These are phyloP conservation scores for Onygenales sp. DNA, from an alignment of 2,329 filamentous ascomycete species.

Conservation along the genomic window DNA sequence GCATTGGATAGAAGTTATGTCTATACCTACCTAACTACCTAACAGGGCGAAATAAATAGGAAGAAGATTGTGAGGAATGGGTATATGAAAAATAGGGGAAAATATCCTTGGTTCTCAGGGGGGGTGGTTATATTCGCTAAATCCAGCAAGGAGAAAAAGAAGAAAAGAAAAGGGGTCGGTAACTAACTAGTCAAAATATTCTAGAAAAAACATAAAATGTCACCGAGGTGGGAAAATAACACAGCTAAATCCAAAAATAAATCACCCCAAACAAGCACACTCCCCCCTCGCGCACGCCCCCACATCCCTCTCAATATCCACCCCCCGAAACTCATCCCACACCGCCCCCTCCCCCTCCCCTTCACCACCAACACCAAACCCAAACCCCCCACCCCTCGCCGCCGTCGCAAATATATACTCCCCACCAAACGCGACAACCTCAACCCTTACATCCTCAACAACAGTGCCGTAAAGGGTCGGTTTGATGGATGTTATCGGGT, in stretches of 20 bases:
- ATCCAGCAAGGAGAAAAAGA: too few relatives aligned
- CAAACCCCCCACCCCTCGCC: conserved; percentile 29
- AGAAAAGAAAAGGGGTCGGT: too few relatives aligned
- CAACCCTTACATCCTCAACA: conserved; percentile 45
- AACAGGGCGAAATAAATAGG: too few relatives aligned
- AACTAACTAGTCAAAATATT: too few relatives aligned
- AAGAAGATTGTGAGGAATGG: too few relatives aligned
- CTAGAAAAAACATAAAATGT: too few relatives aligned
- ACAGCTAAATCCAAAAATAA: neutral
- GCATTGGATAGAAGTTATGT: too few relatives aligned
- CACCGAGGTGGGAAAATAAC: neutral
- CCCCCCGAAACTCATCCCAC: conserved; percentile 31
- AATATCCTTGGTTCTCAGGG: too few relatives aligned
- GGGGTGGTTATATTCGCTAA: too few relatives aligned
- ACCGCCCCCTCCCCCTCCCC: conserved; percentile 13
- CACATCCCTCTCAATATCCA: conserved; percentile 41
- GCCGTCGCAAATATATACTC: conserved; percentile 52
- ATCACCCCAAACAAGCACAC: conserved; percentile 23
- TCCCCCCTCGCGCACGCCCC: conserved; percentile 29
- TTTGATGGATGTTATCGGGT: conserved; percentile 34
- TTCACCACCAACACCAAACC: conserved; percentile 9
- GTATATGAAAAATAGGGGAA: too few relatives aligned
- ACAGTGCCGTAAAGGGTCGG: conserved; percentile 39
- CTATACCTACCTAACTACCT: too few relatives aligned
- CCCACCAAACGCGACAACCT: conserved; percentile 49